Percentiles rank a stretch among this genome's conserved stretches.
Conservation (phyloP, 1,284 basidiomycete species). For the Bothia castanella region DNA sequence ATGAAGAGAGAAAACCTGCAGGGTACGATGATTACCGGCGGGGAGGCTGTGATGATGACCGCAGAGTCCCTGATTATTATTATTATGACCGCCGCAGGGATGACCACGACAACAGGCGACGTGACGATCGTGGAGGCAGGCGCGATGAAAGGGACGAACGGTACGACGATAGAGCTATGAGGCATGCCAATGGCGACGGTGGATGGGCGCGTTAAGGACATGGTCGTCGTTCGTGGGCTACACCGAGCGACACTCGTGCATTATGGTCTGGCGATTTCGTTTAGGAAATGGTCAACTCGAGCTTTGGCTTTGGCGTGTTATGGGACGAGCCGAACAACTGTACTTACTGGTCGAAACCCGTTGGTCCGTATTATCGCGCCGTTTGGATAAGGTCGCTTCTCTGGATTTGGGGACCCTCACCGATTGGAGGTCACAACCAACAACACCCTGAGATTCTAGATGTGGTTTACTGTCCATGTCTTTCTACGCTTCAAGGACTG, state of each 20-base stretch:
- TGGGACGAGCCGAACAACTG: slow-evolving; percentile 37
- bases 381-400: slow-evolving; percentile 31
- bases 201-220: slow-evolving; percentile 59
- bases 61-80: slow-evolving; percentile 68
- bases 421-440: slow-evolving; percentile 14
- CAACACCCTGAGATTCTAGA: slow-evolving; percentile 24
- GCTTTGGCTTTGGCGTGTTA: slow-evolving; percentile 39
- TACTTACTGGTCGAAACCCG: slow-evolving; percentile 40
- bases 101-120: slow-evolving; percentile 53
- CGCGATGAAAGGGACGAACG: slow-evolving; percentile 77
- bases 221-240: slow-evolving; percentile 40
- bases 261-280: slow-evolving; percentile 42
- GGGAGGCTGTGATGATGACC: slow-evolving; percentile 69
- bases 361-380: slow-evolving; percentile 35
- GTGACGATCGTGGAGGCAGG: slow-evolving; percentile 59
- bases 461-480: slow-evolving; percentile 5
- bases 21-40: slow-evolving; percentile 80
- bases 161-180: slow-evolving; percentile 65
- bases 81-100: slow-evolving; percentile 79
- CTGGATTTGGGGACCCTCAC: slow-evolving; percentile 28
- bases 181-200: slow-evolving; percentile 69
- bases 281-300: slow-evolving; percentile 39
- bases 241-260: slow-evolving; percentile 41
- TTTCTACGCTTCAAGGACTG: slow-evolving; percentile 14
- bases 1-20: slow-evolving; percentile 77